These are phyloP conservation scores for Puccinia hordei DNA, from an alignment of 1,284 basidiomycete genomes.

Conservation along the genomic window DNA sequence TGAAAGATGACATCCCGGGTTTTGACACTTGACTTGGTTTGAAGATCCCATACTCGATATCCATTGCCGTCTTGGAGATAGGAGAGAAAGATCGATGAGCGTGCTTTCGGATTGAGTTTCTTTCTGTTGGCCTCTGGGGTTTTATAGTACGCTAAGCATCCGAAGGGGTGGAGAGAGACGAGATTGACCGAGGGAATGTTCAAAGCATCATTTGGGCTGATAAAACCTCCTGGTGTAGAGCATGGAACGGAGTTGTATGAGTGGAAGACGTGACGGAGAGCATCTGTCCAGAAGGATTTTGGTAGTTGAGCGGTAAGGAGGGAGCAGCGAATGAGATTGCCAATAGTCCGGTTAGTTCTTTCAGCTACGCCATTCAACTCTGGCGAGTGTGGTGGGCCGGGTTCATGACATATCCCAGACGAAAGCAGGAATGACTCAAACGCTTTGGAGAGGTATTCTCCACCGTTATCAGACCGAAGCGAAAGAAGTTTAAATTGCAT, in stretches of 20 bases:
- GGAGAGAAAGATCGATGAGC: too few relatives aligned
- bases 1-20: neutral
- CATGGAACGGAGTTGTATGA: neutral
- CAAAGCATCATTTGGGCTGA: neutral
- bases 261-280: neutral
- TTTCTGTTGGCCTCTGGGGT: too few relatives aligned
- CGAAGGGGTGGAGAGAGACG: neutral
- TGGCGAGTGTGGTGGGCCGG: too few relatives aligned
- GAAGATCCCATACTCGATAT: neutral
- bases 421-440: conserved; percentile 56
- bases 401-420: neutral
- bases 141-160: too few relatives aligned
- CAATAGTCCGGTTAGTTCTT: too few relatives aligned
- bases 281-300: too few relatives aligned
- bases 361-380: too few relatives aligned
- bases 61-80: conserved; percentile 30
- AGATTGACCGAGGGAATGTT: too few relatives aligned
- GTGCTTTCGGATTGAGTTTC: too few relatives aligned
- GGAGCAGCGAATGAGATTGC: too few relatives aligned
- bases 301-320: too few relatives aligned
- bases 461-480: conserved; percentile 60
- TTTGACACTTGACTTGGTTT: neutral
- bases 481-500: too few relatives aligned
- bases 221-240: neutral
- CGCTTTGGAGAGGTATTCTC: conserved; percentile 55